Conservation (phyloP, 768 basidiomycete genomes). For the Suillus cothurnatus region DNA sequence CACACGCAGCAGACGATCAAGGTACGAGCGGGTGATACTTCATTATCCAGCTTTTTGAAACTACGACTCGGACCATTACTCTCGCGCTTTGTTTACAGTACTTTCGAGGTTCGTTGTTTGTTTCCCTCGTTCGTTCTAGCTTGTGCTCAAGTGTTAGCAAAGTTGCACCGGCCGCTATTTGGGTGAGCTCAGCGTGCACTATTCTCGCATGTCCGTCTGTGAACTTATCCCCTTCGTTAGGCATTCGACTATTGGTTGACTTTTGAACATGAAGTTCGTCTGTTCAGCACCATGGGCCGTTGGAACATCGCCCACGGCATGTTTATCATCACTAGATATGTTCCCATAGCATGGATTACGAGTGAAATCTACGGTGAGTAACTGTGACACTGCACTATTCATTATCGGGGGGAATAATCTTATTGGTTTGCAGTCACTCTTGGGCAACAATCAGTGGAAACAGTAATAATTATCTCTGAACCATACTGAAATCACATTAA, state of each 20-base stretch:
- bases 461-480: neutral
- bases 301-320: constrained; percentile 9
- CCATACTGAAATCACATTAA: neutral
- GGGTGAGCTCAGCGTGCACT: constrained; percentile 4
- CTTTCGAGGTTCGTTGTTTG: constrained; percentile 7
- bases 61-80: too few species aligned
- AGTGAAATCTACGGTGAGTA: constrained; percentile 13
- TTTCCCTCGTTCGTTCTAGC: neutral
- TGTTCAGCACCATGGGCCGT: constrained; percentile 4
- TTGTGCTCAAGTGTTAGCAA: neutral
- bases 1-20: constrained; percentile 13
- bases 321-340: constrained; percentile 16
- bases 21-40: constrained; percentile 1
- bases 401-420: neutral
- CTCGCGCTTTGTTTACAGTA: constrained; percentile 4
- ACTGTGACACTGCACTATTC: too few species aligned
- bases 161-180: constrained; percentile 14
- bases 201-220: neutral
- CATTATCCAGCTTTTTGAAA: neutral
- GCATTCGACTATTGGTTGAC: constrained; percentile 15
- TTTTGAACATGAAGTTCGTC: constrained; percentile 14
- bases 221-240: neutral
- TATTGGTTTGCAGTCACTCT: neutral
- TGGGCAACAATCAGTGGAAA: constrained; percentile 2
- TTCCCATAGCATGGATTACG: constrained; percentile 9